phyloP scores from a whole-genome alignment of 202 grass and related monocot genomes.

The Elaeis oleifera region DNA sequence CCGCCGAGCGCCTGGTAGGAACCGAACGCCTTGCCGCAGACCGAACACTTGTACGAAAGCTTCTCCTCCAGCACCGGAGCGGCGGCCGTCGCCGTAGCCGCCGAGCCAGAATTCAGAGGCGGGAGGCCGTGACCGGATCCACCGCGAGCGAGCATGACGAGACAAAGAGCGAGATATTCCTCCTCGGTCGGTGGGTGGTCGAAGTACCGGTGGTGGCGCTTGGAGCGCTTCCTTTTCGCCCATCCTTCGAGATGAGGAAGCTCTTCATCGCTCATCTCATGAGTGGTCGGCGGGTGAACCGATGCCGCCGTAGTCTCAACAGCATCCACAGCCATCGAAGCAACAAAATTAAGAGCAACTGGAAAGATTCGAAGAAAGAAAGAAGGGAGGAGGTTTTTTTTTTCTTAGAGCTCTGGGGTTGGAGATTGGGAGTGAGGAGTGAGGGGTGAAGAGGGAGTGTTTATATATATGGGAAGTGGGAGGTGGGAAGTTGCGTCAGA shows the following conservation, averaged over 20 bases:
- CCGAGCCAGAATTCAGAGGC: not conserved
- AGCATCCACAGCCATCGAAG: constrained; percentile 35
- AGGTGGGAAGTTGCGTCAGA: no score
- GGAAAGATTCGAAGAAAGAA: no score
- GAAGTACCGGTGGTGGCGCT: constrained; percentile 20
- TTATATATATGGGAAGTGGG: no score
- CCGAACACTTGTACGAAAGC: constrained; percentile 10
- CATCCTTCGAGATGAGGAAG: constrained; percentile 8
- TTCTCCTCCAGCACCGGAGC: not conserved
- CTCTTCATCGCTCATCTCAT: constrained; percentile 1
- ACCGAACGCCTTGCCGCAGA: constrained; percentile 13
- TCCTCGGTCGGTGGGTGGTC: constrained; percentile 25
- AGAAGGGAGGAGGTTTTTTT: no score
- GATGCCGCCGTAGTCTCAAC: constrained; percentile 15
- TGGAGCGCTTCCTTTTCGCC: constrained; percentile 45
- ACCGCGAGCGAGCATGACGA: constrained; percentile 11
- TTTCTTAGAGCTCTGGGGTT: no score
- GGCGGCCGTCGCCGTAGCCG: not conserved
- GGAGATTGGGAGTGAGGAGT: no score
- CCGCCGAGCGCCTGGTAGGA: constrained; percentile 10
- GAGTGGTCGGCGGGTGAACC: not conserved
- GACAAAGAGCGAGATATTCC: constrained; percentile 7
- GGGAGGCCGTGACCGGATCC: not conserved
- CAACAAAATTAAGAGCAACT: no score
- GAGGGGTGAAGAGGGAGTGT: no score